A percentile compares a stretch with the other conserved stretches of the same genome.
phyloP scores from a whole-genome alignment of 2,329 filamentous ascomycete genomes.

The Trichoderma atroviride region DNA sequence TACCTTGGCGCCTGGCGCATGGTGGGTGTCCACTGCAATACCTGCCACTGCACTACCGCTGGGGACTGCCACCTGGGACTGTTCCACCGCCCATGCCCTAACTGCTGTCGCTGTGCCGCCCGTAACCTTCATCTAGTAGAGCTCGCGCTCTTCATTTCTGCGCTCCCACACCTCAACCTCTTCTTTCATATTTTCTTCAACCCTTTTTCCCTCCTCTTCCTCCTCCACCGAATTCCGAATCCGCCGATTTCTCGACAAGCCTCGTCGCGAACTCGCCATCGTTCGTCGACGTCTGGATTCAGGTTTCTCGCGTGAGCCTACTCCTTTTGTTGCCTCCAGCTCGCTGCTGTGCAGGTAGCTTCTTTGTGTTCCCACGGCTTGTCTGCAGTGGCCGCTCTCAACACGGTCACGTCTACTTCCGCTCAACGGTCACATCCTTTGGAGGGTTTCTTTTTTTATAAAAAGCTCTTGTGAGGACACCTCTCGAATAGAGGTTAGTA shows the following conservation, averaged over 20 bases:
- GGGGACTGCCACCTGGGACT: constrained; percentile 2
- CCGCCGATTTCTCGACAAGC: constrained; percentile 42
- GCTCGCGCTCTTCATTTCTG: constrained; percentile 21
- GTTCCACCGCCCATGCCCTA: constrained; percentile 24
- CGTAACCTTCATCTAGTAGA: constrained; percentile 24
- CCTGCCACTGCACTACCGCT: constrained; percentile 7
- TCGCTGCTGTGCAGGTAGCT: constrained; percentile 35
- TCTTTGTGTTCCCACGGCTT: constrained; percentile 29
- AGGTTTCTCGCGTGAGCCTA: constrained; percentile 38
- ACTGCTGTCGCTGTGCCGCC: constrained; percentile 27
- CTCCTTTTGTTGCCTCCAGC: constrained; percentile 36
- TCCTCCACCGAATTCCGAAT: constrained; percentile 41
- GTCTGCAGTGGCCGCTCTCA: constrained; percentile 24
- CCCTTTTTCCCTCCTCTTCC: constrained; percentile 29
- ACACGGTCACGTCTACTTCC: constrained; percentile 25
- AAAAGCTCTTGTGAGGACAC: constrained; percentile 17
- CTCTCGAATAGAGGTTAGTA: constrained; percentile 27
- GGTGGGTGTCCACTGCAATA: not conserved
- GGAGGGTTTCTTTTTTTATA: constrained; percentile 2
- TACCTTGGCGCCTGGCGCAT: constrained; percentile 13
- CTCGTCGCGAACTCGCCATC: constrained; percentile 37
- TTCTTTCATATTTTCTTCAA: constrained; percentile 28
- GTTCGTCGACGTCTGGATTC: constrained; percentile 36
- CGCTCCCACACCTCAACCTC: constrained; percentile 24
- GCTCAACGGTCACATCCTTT: constrained; percentile 24